Conservation (phyloP, 495 filamentous ascomycete species). For the Daldinia caldariorum region DNA sequence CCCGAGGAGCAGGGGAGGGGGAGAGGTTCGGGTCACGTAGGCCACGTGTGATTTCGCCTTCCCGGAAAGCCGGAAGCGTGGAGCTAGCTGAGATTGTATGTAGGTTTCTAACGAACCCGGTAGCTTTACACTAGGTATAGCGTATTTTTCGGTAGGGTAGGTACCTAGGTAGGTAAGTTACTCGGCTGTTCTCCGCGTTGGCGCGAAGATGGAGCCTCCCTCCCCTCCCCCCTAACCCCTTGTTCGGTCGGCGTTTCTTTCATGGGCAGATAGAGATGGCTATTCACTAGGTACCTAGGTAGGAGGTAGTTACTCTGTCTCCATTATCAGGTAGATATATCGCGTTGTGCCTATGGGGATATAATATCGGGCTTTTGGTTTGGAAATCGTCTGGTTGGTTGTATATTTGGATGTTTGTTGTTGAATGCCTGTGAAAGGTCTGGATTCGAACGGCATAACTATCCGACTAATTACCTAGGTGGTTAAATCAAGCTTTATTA, state of each 20-base stretch:
- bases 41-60: background rate
- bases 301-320: background rate
- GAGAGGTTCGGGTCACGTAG: background rate
- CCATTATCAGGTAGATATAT: too few relatives aligned
- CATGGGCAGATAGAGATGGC: background rate
- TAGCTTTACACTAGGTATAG: too few relatives aligned
- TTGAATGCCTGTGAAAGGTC: background rate
- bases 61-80: background rate
- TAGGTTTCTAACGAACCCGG: background rate
- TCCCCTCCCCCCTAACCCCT: too few relatives aligned
- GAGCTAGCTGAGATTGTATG: background rate
- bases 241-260: background rate
- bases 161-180: slow-evolving; percentile 4
- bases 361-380: background rate
- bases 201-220: background rate
- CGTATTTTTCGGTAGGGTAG: too few relatives aligned
- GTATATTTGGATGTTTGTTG: background rate
- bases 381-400: background rate
- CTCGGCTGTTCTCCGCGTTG: slow-evolving; percentile 1
- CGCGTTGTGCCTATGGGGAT: background rate
- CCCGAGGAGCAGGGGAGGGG: too few relatives aligned
- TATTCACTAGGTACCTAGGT: too few relatives aligned
- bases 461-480: too few relatives aligned
- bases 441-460: background rate
- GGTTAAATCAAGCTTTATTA: too few relatives aligned